phyloP scores from a whole-genome alignment of 306 rosid genomes.

The Sicyos edulis region DNA sequence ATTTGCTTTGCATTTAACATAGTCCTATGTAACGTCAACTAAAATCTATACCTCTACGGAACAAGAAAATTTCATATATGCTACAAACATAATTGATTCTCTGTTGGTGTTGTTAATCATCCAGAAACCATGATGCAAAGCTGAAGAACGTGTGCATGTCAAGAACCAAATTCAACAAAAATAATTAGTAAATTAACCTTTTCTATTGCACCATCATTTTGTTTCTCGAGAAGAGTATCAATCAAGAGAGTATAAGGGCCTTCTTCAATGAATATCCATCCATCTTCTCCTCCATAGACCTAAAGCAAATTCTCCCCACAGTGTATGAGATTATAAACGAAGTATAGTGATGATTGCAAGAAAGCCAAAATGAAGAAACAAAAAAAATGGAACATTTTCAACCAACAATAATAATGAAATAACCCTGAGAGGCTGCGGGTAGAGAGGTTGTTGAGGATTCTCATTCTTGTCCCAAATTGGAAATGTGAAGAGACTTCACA shows the following conservation, averaged over 20 bases:
- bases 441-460: too few relatives aligned
- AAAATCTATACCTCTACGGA: neutral
- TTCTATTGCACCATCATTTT: neutral
- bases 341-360: neutral
- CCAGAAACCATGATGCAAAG: neutral
- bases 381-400: too few relatives aligned
- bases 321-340: neutral
- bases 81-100: neutral
- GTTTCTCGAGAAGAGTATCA: conserved; percentile 35
- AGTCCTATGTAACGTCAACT: neutral
- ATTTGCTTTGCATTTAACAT: neutral
- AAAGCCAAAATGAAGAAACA: neutral
- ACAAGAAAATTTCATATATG: neutral
- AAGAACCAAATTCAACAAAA: conserved; percentile 14
- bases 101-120: neutral
- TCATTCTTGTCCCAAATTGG: too few relatives aligned
- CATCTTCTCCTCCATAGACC: conserved; percentile 42
- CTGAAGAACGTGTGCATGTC: neutral
- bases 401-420: too few relatives aligned
- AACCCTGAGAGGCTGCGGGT: too few relatives aligned
- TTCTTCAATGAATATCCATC: conserved; percentile 55
- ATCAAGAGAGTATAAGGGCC: conserved; percentile 37
- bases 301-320: conserved; percentile 20
- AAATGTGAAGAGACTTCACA: too few relatives aligned
- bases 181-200: conserved; percentile 16